Conservation (phyloP, 1,284 basidiomycete species). For the Erythrobasidium hasegawianum region DNA sequence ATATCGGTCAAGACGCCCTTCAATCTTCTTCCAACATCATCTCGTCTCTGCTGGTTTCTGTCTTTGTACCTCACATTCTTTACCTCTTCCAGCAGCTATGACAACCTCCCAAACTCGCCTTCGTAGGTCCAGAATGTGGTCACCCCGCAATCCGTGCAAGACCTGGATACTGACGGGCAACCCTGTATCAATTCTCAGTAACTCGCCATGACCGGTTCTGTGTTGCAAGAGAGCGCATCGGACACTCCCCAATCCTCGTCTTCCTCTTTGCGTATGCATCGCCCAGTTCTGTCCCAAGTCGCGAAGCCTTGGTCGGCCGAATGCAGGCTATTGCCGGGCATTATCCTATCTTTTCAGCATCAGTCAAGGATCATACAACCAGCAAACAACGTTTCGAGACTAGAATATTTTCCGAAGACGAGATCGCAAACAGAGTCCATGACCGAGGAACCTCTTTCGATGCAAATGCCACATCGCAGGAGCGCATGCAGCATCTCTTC, state of each 20-base stretch:
- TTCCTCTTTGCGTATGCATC: conserved; percentile 7
- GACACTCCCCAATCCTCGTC: conserved; percentile 5
- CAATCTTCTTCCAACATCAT: too few species aligned
- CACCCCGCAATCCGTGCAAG: too few species aligned
- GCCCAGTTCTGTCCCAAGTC: not conserved
- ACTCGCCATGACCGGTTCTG: conserved; percentile 26
- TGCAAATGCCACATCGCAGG: not conserved
- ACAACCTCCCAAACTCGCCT: too few species aligned
- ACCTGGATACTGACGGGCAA: not conserved
- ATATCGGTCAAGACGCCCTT: too few species aligned
- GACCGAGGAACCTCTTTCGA: not conserved
- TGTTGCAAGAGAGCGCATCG: conserved; percentile 3
- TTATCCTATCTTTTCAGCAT: not conserved
- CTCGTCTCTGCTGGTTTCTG: too few species aligned
- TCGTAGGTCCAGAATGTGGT: too few species aligned
- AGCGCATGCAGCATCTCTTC: too few species aligned
- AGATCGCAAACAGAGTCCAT: not conserved
- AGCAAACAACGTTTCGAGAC: not conserved
- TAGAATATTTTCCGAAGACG: not conserved
- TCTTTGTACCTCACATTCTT: too few species aligned
- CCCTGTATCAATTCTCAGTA: not conserved
- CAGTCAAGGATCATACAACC: not conserved
- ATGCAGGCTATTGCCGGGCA: not conserved
- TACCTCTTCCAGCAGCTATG: too few species aligned
- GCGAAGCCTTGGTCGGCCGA: not conserved